These are phyloP conservation scores for Zygotorulaspora mrakii DNA, from an alignment of 1,139 yeast genomes.

Conservation along the genomic window DNA sequence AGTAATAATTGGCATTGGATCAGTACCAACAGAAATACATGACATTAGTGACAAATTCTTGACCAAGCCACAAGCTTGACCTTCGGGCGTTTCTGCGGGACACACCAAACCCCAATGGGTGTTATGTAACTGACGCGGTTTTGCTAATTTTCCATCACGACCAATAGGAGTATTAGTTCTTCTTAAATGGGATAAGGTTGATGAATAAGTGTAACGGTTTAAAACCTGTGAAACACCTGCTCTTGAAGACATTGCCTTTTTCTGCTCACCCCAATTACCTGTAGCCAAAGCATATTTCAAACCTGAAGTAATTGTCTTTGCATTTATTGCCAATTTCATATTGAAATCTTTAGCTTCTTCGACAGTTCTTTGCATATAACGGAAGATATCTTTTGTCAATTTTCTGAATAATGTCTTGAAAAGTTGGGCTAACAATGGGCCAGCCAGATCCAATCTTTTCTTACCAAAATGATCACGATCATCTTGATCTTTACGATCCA, in stretches of 20 bases:
- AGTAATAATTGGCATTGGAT: conserved; percentile 91
- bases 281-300: conserved; percentile 96
- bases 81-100: conserved; percentile 99
- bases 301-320: conserved; percentile 96
- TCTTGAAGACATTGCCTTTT: conserved; percentile 97
- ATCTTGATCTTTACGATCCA: conserved; percentile 96
- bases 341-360: conserved; percentile 97
- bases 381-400: conserved; percentile 87
- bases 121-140: conserved; percentile 97
- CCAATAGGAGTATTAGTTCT: conserved; percentile 99
- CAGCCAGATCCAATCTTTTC: conserved; percentile 96
- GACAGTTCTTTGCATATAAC: conserved; percentile 98
- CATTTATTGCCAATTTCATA: conserved; percentile 91
- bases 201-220: conserved; percentile 95
- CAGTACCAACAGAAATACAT: conserved; percentile 95
- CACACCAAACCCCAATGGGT: conserved; percentile 99
- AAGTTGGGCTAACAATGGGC: conserved; percentile 91
- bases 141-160: conserved; percentile 96
- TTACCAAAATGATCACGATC: conserved; percentile 99
- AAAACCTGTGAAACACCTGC: conserved; percentile 99
- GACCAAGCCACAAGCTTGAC: conserved; percentile 99
- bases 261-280: conserved; percentile 99
- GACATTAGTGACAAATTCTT: conserved; percentile 95
- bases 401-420: conserved; percentile 93
- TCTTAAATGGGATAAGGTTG: conserved; percentile 94